Conservation (phyloP, 352 stramenopile genomes). For the Phytopythium sindhum region DNA sequence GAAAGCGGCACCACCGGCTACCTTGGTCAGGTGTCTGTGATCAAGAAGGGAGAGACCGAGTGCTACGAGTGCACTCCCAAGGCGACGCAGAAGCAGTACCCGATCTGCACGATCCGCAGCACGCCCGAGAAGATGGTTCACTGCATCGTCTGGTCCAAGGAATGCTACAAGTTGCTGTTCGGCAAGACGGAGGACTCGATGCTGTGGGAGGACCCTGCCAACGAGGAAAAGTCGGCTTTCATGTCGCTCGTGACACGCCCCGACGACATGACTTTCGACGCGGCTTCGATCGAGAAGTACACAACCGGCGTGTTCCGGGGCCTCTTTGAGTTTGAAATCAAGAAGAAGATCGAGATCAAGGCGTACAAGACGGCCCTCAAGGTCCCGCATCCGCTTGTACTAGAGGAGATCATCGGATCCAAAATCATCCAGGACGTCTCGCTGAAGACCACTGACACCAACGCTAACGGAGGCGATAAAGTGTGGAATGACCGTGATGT, state of each 20-base stretch:
- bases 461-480: slow-evolving; percentile 20
- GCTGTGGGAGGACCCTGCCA: slow-evolving; percentile 90
- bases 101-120: slow-evolving; percentile 99
- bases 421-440: slow-evolving; percentile 38
- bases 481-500: slow-evolving; percentile 79
- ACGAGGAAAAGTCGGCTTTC: slow-evolving; percentile 83
- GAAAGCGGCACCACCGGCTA: slow-evolving; percentile 99
- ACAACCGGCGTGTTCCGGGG: slow-evolving; percentile 76
- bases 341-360: slow-evolving; percentile 95
- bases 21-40: slow-evolving; percentile 97
- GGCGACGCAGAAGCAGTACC: slow-evolving; percentile 96
- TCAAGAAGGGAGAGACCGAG: slow-evolving; percentile 96
- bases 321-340: slow-evolving; percentile 95
- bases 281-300: slow-evolving; percentile 53
- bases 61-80: slow-evolving; percentile 99
- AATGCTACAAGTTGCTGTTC: slow-evolving; percentile 89
- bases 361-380: slow-evolving; percentile 96
- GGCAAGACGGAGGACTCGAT: slow-evolving; percentile 90
- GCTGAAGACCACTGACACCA: slow-evolving; percentile 12
- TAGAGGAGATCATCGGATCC: slow-evolving; percentile 51
- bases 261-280: slow-evolving; percentile 37
- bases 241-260: slow-evolving; percentile 71
- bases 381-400: slow-evolving; percentile 73
- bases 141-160: slow-evolving; percentile 99
- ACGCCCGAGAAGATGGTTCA: slow-evolving; percentile 99